Base-by-base conservation (phyloP, 768 basidiomycete species). In the Amanita phalloides region DNA sequence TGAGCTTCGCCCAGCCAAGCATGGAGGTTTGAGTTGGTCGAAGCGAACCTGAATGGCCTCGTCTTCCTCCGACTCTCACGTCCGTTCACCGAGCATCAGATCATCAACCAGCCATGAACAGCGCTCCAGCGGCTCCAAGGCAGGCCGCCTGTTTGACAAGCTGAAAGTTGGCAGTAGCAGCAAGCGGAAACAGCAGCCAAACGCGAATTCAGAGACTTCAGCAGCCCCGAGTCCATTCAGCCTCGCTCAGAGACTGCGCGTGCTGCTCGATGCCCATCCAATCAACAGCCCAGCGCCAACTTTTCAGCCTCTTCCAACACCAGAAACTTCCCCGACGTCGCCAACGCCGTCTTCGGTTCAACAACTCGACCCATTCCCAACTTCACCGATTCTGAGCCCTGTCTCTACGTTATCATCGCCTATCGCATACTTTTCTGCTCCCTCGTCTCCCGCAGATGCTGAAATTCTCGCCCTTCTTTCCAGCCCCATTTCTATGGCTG, bases 401-500 rank as follows among this genome's bases (percentile, higher is more conserved):
- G 37, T 21, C 4, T 49, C 48, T 41, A 13, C 23, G 6, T 3
- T 33, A 20, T 44, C 42, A 9, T 43, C 49, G 5, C 49, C 39
- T 9, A 10, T 37, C 0, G 11, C 54, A 1, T 61, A 61, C 5
- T 55, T 59, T 17, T 60, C 49, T 44, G 30, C 71, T 1, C 70
- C 73, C 14, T 60, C 64, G 0, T 58, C 61, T 5, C 60, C 73
- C 45, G 62, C 70, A 6, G 79, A 81, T 51, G 58, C 71, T 2
- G 66, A 68, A 46, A 64, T 79, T 10, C 61, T 79, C 26, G 59
- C 69, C 3, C 66, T 77, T 21, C 64, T 85, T 32, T 73, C 73
- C 3, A 74, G 74, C 38, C 67, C 78, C 9, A 68, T 68, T 3
- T 58, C 77, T 33, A 82, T 84, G 78, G 81, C 78, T 52, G 75